Base-by-base conservation (phyloP, 768 basidiomycete species). In the Amanita pallidorosea region DNA sequence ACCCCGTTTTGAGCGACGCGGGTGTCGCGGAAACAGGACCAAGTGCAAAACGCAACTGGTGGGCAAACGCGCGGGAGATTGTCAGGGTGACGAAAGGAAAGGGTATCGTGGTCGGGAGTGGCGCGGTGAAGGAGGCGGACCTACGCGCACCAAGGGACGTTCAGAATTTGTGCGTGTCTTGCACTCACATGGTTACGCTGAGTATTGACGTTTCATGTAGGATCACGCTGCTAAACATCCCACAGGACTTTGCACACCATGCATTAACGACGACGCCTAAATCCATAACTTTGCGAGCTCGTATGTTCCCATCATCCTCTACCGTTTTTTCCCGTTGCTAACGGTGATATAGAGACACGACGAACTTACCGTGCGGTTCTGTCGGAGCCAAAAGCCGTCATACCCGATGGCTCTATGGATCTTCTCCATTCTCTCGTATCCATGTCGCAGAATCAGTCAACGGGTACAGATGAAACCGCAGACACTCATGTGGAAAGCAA, bases 71-170 rank as follows among this genome's bases (percentile, higher is more conserved):
- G 9, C 70, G 83, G 31, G 90, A 94, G 64, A 69, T 93, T 2
- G 73, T 80, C 15, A 74, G 90, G 1, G 88, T 89, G 1, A 84
- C 88, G 2, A 88, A 88, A 56, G 88, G 89, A 1, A 87, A 81
- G 60, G 83, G 80, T 0, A 61, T 92, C 47, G 61, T 94, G 11
- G 69, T 90, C 6, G 85, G 83, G 53, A 76, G 86, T 1, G 87
- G 86, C 0, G 81, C 77, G 0, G 63, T 73, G n/a, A 65, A 71
- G 5, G 72, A 79, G 40, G 73, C 73, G 13, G 83, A 89, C 62
- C 61, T 86, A 29, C 71, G 90, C 49, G 80, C 79, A 1, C 86
- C 90, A 0, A 70, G 69, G 55, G 90, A 93, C 59, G 71, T 88
- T 2, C 77, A 71, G 12, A 93, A 93, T 61, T 58, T 93, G 90